phyloP scores from a whole-genome alignment of 2,329 filamentous ascomycete genomes.

The Paracoccidioides lutzii region DNA sequence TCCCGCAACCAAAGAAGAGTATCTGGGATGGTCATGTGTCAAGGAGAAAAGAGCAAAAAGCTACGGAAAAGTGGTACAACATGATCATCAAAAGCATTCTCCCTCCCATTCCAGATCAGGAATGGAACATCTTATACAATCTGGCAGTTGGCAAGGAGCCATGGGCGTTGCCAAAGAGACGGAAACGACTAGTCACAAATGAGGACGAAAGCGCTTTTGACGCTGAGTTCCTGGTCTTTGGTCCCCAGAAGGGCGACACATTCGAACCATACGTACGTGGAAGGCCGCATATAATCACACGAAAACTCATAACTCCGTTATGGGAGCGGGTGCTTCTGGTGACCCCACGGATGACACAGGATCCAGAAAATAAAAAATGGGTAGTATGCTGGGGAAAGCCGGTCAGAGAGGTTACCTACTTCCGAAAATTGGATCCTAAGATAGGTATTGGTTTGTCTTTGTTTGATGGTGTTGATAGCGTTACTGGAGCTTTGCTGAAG shows the following conservation, averaged over 20 bases:
- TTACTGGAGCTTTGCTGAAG: constrained; percentile 3
- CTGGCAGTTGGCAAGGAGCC: constrained; percentile 21
- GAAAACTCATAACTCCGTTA: constrained; percentile 25
- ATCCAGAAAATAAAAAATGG: constrained; percentile 13
- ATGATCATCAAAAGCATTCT: constrained; percentile 19
- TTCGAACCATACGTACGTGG: constrained; percentile 23
- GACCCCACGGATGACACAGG: constrained; percentile 20
- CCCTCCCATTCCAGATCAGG: constrained; percentile 28
- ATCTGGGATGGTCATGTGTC: constrained; percentile 25
- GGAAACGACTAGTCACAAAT: constrained; percentile 8
- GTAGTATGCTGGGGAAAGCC: constrained; percentile 20
- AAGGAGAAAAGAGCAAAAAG: constrained; percentile 20
- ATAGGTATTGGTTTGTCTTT: constrained; percentile 4
- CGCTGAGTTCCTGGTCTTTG: constrained; percentile 21
- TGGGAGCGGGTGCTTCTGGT: constrained; percentile 26
- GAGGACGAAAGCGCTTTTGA: constrained; percentile 9
- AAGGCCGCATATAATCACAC: constrained; percentile 29
- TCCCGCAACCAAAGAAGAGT: constrained; percentile 22
- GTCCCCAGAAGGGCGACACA: constrained; percentile 25
- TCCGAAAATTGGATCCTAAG: constrained; percentile 7
- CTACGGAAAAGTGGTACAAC: constrained; percentile 28
- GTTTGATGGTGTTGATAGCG: constrained; percentile 10
- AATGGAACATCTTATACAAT: constrained; percentile 23
- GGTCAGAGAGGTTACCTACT: neutral
- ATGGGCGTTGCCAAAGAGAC: constrained; percentile 21